These are phyloP conservation scores for Raffaelea deltoideospora DNA, from an alignment of 2,329 filamentous ascomycete genomes.

Conservation along the genomic window DNA sequence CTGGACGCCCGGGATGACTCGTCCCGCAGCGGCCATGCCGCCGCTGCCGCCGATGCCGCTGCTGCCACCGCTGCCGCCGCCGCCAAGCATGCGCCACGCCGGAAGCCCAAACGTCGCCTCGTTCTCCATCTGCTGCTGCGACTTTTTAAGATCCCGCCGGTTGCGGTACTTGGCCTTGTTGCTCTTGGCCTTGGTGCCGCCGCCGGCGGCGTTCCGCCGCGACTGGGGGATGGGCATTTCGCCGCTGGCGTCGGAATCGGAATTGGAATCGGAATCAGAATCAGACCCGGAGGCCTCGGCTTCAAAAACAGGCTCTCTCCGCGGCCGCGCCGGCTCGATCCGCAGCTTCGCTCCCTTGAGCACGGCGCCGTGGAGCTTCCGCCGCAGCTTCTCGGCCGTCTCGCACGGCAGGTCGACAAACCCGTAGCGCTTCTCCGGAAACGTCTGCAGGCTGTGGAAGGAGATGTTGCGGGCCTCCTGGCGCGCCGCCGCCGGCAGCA, in stretches of 20 bases:
- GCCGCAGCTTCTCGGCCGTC: constrained; percentile 82
- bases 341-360: constrained; percentile 75
- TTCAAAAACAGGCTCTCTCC: background rate
- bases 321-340: constrained; percentile 55
- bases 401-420: constrained; percentile 68
- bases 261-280: no score
- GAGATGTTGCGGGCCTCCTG: constrained; percentile 63
- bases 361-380: constrained; percentile 76
- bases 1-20: constrained; percentile 49
- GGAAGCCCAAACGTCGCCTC: constrained; percentile 1
- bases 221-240: background rate
- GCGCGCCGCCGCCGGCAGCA: constrained; percentile 54
- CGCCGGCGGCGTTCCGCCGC: background rate
- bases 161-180: background rate
- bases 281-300: background rate
- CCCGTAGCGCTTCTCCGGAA: constrained; percentile 81
- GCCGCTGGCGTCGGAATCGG: background rate
- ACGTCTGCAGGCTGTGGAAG: constrained; percentile 74
- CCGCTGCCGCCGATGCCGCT: constrained; percentile 14
- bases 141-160: background rate
- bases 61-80: constrained; percentile 16
- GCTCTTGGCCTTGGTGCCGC: background rate
- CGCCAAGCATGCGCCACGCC: constrained; percentile 11
- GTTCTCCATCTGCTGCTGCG: background rate
- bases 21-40: no score